phyloP scores from a whole-genome alignment of 2,329 filamentous ascomycete species.

The Sarocladiaceae sp. region DNA sequence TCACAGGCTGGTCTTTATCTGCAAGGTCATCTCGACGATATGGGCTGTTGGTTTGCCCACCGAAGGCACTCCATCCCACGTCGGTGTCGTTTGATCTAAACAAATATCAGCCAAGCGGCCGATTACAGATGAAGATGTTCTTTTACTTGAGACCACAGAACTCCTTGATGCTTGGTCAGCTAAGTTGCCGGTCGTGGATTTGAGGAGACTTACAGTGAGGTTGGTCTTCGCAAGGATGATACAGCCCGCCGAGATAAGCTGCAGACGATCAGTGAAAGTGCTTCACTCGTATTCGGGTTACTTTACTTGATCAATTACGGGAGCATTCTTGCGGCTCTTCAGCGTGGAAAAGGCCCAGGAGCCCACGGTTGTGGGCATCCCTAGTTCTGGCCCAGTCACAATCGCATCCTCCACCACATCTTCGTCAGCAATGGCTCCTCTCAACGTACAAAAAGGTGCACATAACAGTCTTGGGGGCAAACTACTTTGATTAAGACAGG shows the following conservation, averaged over 20 bases:
- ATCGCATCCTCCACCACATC: not conserved
- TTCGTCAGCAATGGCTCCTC: not conserved
- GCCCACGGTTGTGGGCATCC: slow-evolving; percentile 12
- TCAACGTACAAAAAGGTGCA: not conserved
- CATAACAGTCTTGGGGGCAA: not conserved
- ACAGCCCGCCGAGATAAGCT: slow-evolving; percentile 10
- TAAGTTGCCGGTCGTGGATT: not conserved
- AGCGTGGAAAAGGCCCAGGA: not conserved
- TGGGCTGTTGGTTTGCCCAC: slow-evolving; percentile 11
- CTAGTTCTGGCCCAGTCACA: slow-evolving; percentile 9
- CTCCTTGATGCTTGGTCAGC: not conserved
- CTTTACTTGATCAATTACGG: slow-evolving; percentile 7
- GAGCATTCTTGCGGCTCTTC: slow-evolving; percentile 6
- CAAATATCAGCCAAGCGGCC: not conserved
- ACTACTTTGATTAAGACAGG: slow-evolving; percentile 10
- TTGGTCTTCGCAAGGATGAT: slow-evolving; percentile 12
- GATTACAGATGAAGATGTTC: not conserved
- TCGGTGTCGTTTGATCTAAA: not conserved
- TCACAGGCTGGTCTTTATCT: slow-evolving; percentile 11
- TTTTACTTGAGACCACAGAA: slow-evolving; percentile 12
- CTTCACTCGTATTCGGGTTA: not conserved
- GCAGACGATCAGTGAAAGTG: not conserved
- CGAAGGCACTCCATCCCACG: slow-evolving; percentile 5
- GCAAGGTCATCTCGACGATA: slow-evolving; percentile 7
- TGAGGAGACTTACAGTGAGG: not conserved